Percentiles rank a stretch among this genome's conserved stretches.
These are phyloP conservation scores for Ascochyta fabae DNA, from an alignment of 2,329 filamentous ascomycete species.

Conservation along the genomic window DNA sequence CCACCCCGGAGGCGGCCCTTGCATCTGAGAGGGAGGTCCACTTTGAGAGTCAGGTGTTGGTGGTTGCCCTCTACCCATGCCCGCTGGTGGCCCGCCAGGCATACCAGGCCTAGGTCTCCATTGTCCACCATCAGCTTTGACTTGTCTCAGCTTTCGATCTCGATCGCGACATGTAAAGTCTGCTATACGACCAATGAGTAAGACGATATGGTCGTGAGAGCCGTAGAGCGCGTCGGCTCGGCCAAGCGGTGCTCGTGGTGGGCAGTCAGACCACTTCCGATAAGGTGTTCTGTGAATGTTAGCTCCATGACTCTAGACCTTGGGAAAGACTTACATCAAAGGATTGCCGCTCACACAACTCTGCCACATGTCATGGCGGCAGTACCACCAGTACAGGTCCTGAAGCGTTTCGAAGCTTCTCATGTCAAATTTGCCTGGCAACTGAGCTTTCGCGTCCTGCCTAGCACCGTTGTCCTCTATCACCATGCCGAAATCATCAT, in stretches of 20 bases:
- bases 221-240: constrained; percentile 81
- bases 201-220: constrained; percentile 84
- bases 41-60: constrained; percentile 21
- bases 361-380: constrained; percentile 92
- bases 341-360: constrained; percentile 85
- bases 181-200: constrained; percentile 79
- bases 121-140: constrained; percentile 64
- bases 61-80: constrained; percentile 24
- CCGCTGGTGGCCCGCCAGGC: constrained; percentile 47
- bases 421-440: constrained; percentile 62
- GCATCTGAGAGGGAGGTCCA: constrained; percentile 36
- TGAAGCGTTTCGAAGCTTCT: constrained; percentile 80
- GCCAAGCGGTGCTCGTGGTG: constrained; percentile 81
- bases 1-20: constrained; percentile 35
- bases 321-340: constrained; percentile 71
- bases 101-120: constrained; percentile 63
- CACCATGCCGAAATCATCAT: constrained; percentile 63
- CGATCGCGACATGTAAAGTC: constrained; percentile 81
- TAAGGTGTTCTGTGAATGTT: constrained; percentile 72
- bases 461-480: constrained; percentile 43
- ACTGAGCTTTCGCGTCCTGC: constrained; percentile 46
- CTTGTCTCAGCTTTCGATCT: constrained; percentile 74
- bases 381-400: constrained; percentile 96
- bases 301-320: constrained; percentile 21
- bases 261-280: constrained; percentile 82